Base-by-base conservation (phyloP, 2,329 filamentous ascomycete species). In the Colletotrichum paranaense region DNA sequence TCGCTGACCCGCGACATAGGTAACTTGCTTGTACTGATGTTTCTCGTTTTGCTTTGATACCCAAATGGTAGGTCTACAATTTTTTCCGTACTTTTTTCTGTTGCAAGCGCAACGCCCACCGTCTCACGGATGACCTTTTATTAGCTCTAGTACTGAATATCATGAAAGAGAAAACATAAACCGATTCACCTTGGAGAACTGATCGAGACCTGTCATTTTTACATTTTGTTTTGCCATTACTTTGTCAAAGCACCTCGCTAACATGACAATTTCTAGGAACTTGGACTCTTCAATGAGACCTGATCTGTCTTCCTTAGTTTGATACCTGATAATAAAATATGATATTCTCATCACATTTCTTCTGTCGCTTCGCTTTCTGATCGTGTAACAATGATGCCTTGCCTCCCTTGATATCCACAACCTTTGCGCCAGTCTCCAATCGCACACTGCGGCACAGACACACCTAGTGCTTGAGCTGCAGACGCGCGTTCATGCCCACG, bases 401-500 rank as follows among this genome's bases (percentile, higher is more conserved):
- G 12, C 67, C 32, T 32, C 6, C 35, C 19, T 22, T 14, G 5
- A 16, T 35, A 12, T 56, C n/a, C 55, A 30, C 5, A 49, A n/a
- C 14, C 35, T 14, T n/a, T 35, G n/a, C 55, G 66, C 55, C 56
- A 7, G n/a, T 55, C 14, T n/a, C 32, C 19, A 14, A n/a, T 49
- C 14, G 46, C 24, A 49, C 4, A 32, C 12, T 26, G 42, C 59
- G 55, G 56, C 24, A 14, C 24, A 5, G 22, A 57, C 24, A 14
- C 38, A 38, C 62, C 76, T 83, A 85, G 68, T 81, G 78, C 77
- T 84, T 86, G 66, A 88, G 77, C 78, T 91, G 87, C 74, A 92
- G 78, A 75, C 86, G 92, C 28, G 93, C 90, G 81, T 99, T 99
- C 94, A 97, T 95, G 7, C 94, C 95, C 7, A 98, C 92, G 78